Percentiles rank a stretch among this genome's conserved stretches.
Evolutionary conservation across 129 eudicot genomes (phyloP).

Genomic region (Tanacetum coccineum): DNA sequence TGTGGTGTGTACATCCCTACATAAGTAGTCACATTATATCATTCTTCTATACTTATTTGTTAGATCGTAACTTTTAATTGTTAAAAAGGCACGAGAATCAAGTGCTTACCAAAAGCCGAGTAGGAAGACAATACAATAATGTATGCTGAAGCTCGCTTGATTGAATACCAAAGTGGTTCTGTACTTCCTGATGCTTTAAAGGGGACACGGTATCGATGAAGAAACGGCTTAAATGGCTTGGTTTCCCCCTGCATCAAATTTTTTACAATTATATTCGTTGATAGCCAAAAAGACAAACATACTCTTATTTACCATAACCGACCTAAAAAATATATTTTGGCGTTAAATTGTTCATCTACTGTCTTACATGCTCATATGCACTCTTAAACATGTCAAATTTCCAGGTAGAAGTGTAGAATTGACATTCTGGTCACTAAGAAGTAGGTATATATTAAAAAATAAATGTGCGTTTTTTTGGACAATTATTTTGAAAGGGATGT

Average conservation of each 20-base stretch:
- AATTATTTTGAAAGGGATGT: too few relatives aligned
- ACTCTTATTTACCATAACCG: too few relatives aligned
- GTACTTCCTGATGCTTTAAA: slow-evolving; percentile 41
- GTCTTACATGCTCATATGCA: too few relatives aligned
- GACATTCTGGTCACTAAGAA: too few relatives aligned
- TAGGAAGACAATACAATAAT: slow-evolving; percentile 48
- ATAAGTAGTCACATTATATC: not conserved
- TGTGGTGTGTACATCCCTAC: slow-evolving; percentile 48
- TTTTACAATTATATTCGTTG: not conserved
- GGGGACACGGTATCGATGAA: slow-evolving; percentile 39
- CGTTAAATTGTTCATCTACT: too few relatives aligned
- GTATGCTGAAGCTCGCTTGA: slow-evolving; percentile 54
- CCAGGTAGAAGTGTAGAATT: too few relatives aligned
- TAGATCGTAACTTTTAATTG: not conserved
- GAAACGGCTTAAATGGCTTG: slow-evolving; percentile 42
- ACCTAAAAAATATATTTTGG: too few relatives aligned
- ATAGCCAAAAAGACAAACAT: not conserved
- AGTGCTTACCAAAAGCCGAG: slow-evolving; percentile 40
- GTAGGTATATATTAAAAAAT: too few relatives aligned
- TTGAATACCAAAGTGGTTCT: slow-evolving; percentile 52
- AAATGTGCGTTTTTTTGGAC: too few relatives aligned
- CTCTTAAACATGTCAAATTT: too few relatives aligned
- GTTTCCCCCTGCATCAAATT: slow-evolving; percentile 40
- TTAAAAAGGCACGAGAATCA: not conserved
- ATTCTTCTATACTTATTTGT: not conserved